Evolutionary conservation across 192 early-diverging fungal species (phyloP), one percentile per base, ranked within the genome.

Genomic region (Chytriomyces confervae): DNA sequence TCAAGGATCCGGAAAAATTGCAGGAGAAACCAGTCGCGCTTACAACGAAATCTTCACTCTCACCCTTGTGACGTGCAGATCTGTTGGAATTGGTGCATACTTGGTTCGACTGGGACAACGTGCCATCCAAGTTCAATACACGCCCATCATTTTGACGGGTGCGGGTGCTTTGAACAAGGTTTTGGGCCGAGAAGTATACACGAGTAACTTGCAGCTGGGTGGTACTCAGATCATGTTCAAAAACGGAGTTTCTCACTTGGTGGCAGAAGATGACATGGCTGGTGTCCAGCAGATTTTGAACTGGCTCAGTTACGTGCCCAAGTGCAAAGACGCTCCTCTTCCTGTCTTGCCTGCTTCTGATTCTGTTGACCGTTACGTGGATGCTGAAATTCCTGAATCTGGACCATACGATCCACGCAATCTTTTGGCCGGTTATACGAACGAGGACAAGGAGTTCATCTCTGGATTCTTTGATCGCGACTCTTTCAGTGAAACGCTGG

Each of bases 221-320:
- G 97, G 97, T 62, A 98, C 96, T 29, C 96, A 97, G 85, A 97
- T 99, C 85, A 99, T 99, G 97, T 94, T 93, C 89, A 94, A 94
- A 87, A 99, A 99, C 87, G 97, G 97, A 72, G 95, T 99, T 6
- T 97, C 97, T 13, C 96, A 99, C 78, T 85, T 98, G 83, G 95
- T 95, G 5, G 96, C 95, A 29, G 90, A 96, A 74, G 96, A 99
- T 84, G 96, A 98, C 80, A 92, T 97, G 76, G 89, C 92, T 68
- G 96, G 95, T 78, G 94, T 99, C 66, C 82, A 86, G 73, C 93
- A 97, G 88, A 95, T 98, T 76, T 80, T 97, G 63, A 91, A 93
- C 82, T 99, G 97, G 97, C 83, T 99, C 57, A 87, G 93, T 24
- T 99, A 93, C 82, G 90, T 99, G 60, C 97, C 97, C 48, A 89